Evolutionary conservation across 2,329 filamentous ascomycete genomes (phyloP).

Genomic region (Colletotrichum chlorophyti): DNA sequence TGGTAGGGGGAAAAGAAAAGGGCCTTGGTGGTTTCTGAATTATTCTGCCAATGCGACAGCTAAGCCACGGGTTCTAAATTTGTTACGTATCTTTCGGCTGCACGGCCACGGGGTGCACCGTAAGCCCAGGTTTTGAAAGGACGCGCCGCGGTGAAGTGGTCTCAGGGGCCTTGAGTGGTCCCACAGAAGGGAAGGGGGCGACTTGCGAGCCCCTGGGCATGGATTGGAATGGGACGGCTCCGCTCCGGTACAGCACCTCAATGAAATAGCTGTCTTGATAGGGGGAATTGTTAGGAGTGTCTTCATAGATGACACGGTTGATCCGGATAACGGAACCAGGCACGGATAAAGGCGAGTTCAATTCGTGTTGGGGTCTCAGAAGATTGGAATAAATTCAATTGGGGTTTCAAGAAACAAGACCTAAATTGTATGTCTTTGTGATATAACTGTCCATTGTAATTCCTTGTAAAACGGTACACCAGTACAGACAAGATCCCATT

Average conservation of each 20-base stretch:
- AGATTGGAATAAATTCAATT: background rate
- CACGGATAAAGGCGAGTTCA: no score
- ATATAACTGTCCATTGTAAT: no score
- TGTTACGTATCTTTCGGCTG: constrained; percentile 27
- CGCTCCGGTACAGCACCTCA: no score
- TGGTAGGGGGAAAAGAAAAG: constrained; percentile 15
- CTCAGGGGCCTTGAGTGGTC: constrained; percentile 12
- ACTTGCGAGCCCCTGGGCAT: background rate
- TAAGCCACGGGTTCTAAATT: constrained; percentile 24
- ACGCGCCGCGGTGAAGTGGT: constrained; percentile 22
- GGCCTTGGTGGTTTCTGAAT: constrained; percentile 15
- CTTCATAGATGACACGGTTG: constrained; percentile 15
- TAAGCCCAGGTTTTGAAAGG: no score
- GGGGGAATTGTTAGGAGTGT: constrained; percentile 2
- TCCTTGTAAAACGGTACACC: no score
- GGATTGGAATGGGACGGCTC: no score
- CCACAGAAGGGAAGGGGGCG: constrained; percentile 8
- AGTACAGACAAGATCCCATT: no score
- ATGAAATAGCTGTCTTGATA: no score
- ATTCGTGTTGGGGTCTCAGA: background rate
- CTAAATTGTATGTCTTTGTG: no score
- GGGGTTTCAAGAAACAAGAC: no score
- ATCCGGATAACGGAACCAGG: background rate
- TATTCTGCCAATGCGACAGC: constrained; percentile 21
- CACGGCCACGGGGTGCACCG: constrained; percentile 25